phyloP scores from a whole-genome alignment of 2,329 filamentous ascomycete genomes.

The Pseudogymnoascus sp. region DNA sequence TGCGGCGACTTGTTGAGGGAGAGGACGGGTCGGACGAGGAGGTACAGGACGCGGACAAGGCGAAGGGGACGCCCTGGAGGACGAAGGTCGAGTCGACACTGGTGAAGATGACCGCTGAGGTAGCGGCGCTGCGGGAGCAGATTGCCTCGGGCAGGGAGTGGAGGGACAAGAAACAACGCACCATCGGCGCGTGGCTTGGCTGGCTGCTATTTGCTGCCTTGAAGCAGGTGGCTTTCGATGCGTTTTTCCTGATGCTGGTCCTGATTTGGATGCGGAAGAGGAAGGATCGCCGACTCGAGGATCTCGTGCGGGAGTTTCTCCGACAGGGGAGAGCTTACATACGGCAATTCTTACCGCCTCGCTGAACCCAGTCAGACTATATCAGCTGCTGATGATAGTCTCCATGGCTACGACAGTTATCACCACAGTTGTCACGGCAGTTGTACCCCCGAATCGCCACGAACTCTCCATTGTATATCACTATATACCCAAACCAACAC shows the following conservation, averaged over 20 bases:
- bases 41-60: constrained; percentile 32
- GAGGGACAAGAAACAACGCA: constrained; percentile 56
- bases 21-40: constrained; percentile 40
- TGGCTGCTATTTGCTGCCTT: constrained; percentile 62
- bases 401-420: neutral
- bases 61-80: constrained; percentile 57
- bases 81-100: constrained; percentile 77
- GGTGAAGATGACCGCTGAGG: constrained; percentile 83
- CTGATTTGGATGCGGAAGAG: constrained; percentile 65
- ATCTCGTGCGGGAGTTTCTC: constrained; percentile 60
- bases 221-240: constrained; percentile 69
- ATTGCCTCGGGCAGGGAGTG: constrained; percentile 71
- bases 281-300: constrained; percentile 65
- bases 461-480: neutral
- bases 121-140: constrained; percentile 87
- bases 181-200: constrained; percentile 60
- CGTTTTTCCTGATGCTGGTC: constrained; percentile 56
- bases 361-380: constrained; percentile 18
- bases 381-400: neutral
- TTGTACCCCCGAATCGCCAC: neutral
- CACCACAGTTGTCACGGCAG: neutral
- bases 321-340: constrained; percentile 51
- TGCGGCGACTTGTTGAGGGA: constrained; percentile 38
- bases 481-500: neutral
- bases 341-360: constrained; percentile 49